These are phyloP conservation scores for Adansonia digitata DNA, from an alignment of 345 rosid species.

Conservation along the genomic window DNA sequence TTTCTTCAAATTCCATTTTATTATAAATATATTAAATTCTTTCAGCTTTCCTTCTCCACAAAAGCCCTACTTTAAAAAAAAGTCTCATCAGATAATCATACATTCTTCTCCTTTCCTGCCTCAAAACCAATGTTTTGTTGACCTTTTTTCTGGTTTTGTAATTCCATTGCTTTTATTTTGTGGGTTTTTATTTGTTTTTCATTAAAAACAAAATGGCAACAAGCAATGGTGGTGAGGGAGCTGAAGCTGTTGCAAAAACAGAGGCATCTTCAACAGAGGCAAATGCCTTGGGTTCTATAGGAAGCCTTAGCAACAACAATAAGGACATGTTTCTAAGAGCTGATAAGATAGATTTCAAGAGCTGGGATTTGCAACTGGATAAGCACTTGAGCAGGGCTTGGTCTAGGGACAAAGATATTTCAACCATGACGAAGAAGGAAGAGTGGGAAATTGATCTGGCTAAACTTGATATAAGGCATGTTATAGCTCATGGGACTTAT, in stretches of 20 bases:
- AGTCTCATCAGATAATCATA: not conserved
- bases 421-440: conserved; percentile 37
- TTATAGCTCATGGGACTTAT: conserved; percentile 65
- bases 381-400: conserved; percentile 66
- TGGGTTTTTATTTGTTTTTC: not conserved
- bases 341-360: conserved; percentile 73
- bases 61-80: not conserved
- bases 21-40: not conserved
- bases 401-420: conserved; percentile 37
- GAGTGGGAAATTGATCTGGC: conserved; percentile 83
- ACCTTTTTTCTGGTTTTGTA: not conserved
- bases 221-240: not conserved
- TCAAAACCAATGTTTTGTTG: not conserved
- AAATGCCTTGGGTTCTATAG: not conserved
- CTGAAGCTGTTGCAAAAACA: not conserved
- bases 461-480: conserved; percentile 56
- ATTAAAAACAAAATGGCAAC: conserved; percentile 8
- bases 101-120: not conserved
- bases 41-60: conserved; percentile 5
- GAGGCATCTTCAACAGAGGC: not conserved
- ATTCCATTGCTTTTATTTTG: not conserved
- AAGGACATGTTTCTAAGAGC: conserved; percentile 56
- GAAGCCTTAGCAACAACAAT: conserved; percentile 30
- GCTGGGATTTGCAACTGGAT: conserved; percentile 78
- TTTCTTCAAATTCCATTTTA: not conserved